Evolutionary conservation across 1,284 basidiomycete species (phyloP), one percentile per base, ranked within the genome.

Genomic region (Anthracocystis panici-leucophaei): DNA sequence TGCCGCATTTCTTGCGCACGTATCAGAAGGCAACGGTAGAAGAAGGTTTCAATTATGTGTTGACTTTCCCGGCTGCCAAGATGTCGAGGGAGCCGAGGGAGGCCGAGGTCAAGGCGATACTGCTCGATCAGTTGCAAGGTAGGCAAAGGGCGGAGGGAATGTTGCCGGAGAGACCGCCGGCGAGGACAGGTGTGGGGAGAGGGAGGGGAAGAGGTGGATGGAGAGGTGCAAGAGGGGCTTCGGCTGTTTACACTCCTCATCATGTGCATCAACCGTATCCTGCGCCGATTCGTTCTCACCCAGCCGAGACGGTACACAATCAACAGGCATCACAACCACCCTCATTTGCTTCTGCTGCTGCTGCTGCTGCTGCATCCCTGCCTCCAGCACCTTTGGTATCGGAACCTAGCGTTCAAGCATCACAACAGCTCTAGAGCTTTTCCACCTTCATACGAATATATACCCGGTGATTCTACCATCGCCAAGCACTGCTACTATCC

Each of bases 31-130:
- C 73, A 35, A 67, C 45, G 3, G 31, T 48, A 6, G 56, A 71
- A 20, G 73, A 75, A 58, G 73, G 73, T 0, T 75, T 71, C 23
- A 31, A 71, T 7, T 68, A 71, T n/a, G 64, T 58, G 35, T n/a
- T 75, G 27, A 50, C 56, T n/a, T 64, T 48, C 18, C 65, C 64
- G 6, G 66, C 68, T 20, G 56, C 53, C 5, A 58, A 57, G 16
- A 58, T 75, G 56, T 51, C 56, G 21, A 58, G 14, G 38, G 40
- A 65, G 23, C 65, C 68, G 31, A 60, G 55, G 29, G 21, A 20
- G 44, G 51, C 52, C 8, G 56, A 71, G 58, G 56, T 71, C 25
- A 38, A 56, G 12, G 44, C 25, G 27, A 61, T 69, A 6, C 41
- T 75, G 53, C 56, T 70, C 11, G 42, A 57, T 12, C 54, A 57